A percentile compares a stretch with the other conserved stretches of the same genome.
Conservation (phyloP, 139 green algal genomes). For the Chlamydomonas urium region DNA sequence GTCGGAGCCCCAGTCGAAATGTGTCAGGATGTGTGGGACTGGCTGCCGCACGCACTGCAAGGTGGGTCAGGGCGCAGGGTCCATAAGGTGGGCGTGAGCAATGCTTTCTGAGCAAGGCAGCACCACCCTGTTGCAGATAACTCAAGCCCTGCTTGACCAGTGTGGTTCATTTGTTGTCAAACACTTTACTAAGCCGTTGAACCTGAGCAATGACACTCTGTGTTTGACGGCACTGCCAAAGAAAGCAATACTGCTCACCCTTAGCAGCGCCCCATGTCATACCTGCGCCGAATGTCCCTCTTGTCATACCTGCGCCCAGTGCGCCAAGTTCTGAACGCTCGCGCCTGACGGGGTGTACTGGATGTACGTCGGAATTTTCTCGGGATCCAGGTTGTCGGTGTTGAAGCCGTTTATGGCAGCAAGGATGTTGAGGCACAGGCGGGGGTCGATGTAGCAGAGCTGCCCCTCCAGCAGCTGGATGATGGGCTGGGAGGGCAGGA, state of each 20-base stretch:
- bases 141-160: too few relatives aligned
- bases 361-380: slow-evolving; percentile 38
- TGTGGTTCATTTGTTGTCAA: too few relatives aligned
- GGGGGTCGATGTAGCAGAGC: slow-evolving; percentile 6
- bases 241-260: too few relatives aligned
- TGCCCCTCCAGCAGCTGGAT: not conserved
- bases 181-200: too few relatives aligned
- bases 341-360: slow-evolving; percentile 47
- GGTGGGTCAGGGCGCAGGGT: not conserved
- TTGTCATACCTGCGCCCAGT: slow-evolving; percentile 46
- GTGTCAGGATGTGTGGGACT: slow-evolving; percentile 4
- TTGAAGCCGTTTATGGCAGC: slow-evolving; percentile 13
- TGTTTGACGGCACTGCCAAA: too few relatives aligned
- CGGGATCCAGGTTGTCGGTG: slow-evolving; percentile 16
- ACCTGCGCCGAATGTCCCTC: too few relatives aligned
- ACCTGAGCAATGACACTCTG: too few relatives aligned
- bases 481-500: slow-evolving; percentile 29
- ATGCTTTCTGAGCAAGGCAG: too few relatives aligned
- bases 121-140: too few relatives aligned
- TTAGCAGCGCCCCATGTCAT: too few relatives aligned
- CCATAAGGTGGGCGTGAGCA: too few relatives aligned
- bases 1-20: slow-evolving; percentile 41
- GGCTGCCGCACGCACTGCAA: not conserved
- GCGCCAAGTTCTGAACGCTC: slow-evolving; percentile 52
- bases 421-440: slow-evolving; percentile 30